Percentiles rank a stretch among this genome's conserved stretches.
phyloP scores from a whole-genome alignment of 1,284 basidiomycete species.

The Cutaneotrichosporon sp. region DNA sequence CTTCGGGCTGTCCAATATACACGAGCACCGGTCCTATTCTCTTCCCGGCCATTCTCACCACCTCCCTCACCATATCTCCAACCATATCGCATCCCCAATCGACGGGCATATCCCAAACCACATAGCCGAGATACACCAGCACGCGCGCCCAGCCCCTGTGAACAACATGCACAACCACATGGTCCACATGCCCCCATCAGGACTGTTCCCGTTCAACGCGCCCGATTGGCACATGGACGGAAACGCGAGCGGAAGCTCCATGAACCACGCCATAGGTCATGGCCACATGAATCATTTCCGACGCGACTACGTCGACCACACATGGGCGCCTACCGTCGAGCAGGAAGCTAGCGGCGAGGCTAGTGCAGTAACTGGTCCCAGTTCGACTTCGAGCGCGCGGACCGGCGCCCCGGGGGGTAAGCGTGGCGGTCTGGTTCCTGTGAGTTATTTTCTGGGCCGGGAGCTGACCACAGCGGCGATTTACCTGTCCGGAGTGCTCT shows the following conservation, averaged over 20 bases:
- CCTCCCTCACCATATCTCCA: not conserved
- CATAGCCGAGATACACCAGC: no score
- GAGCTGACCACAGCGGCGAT: slow-evolving; percentile 10
- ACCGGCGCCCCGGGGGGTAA: not conserved
- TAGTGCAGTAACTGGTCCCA: not conserved
- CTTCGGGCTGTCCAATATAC: not conserved
- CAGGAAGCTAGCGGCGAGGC: not conserved
- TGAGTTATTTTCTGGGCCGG: not conserved
- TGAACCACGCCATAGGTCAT: not conserved
- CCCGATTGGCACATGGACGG: not conserved
- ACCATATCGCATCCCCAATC: not conserved
- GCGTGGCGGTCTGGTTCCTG: slow-evolving; percentile 3
- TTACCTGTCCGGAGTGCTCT: slow-evolving; percentile 17
- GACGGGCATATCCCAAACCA: not conserved
- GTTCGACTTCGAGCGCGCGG: not conserved
- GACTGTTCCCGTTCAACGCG: not conserved
- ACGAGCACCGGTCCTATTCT: not conserved
- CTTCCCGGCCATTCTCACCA: not conserved
- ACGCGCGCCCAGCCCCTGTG: no score
- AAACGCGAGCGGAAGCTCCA: no score
- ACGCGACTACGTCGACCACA: not conserved
- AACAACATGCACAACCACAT: not conserved
- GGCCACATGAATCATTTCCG: not conserved
- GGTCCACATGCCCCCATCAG: not conserved
- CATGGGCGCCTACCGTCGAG: not conserved